Evolutionary conservation across 768 basidiomycete genomes (phyloP), one percentile per base, ranked within the genome.

Genomic region (Sporobolomyces phaffii): DNA sequence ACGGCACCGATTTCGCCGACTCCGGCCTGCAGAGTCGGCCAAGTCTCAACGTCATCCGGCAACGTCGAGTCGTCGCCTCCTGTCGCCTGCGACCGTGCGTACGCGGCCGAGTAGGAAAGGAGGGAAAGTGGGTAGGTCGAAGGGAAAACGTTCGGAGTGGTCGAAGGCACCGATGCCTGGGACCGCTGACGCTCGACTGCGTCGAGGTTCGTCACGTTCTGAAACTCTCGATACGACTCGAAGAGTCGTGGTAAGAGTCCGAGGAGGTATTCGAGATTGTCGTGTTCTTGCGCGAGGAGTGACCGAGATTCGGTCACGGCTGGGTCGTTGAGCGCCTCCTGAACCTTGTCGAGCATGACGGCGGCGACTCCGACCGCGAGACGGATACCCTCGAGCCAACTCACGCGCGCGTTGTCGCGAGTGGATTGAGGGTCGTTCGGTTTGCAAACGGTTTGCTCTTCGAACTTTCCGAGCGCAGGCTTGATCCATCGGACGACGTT

Each of bases 111-210:
- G 36, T 85, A 81, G 0, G 87, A 81, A 29, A 90, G 74, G 24
- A 98, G 81, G 9, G 90, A 86, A 77, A 96, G 92, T 0, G 94
- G 94, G 76, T 97, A 92, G 0, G 92, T 87, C 70, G 91, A 88
- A 0, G 94, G 94, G 79, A 97, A 97, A 1, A 89, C 87, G 48
- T 89, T 85, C 0, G 91, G 92, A 3, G 83, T 76, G 2, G 80
- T 75, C 26, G 85, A 78, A 52, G 85, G 84, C 31, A 81, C 78
- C 4, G 86, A 85, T 3, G 84, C 81, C 2, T 78, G 80, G 0
- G 86, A 82, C 51, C 83, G 84, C 31, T 82, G 84, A 47, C 84
- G 84, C 73, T 88, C 87, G 49, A 97, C 83, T 2, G 86, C 85
- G 59, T 83, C 83, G 44, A 81, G 82, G 24, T 87, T 88, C 0